A percentile compares a stretch with the other conserved stretches of the same genome.
phyloP scores from a whole-genome alignment of 345 rosid species.

The Salix udensis region DNA sequence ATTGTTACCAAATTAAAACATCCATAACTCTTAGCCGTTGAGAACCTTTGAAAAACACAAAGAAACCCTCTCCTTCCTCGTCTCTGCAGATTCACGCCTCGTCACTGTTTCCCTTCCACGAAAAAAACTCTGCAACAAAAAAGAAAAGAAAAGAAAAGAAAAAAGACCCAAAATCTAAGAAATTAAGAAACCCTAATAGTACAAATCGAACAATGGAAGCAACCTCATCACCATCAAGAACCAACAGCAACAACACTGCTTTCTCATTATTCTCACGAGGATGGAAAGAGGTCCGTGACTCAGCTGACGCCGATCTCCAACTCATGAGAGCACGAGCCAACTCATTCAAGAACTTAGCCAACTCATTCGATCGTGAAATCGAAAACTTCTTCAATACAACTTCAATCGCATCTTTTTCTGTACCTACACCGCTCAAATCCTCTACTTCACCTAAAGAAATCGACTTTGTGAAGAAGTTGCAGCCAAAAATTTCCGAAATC shows the following conservation, averaged over 20 bases:
- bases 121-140: not conserved
- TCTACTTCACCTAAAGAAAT: slow-evolving; percentile 51
- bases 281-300: slow-evolving; percentile 87
- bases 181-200: slow-evolving; percentile 16
- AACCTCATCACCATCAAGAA: slow-evolving; percentile 18
- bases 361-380: slow-evolving; percentile 76
- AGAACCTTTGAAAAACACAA: not conserved
- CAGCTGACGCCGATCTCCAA: slow-evolving; percentile 90
- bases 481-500: slow-evolving; percentile 83
- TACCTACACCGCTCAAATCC: slow-evolving; percentile 35
- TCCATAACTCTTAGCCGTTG: not conserved
- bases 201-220: slow-evolving; percentile 7
- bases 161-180: not conserved
- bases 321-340: slow-evolving; percentile 80
- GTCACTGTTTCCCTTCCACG: not conserved
- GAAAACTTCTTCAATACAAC: slow-evolving; percentile 80
- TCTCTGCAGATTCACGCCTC: not conserved
- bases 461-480: slow-evolving; percentile 78
- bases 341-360: slow-evolving; percentile 78
- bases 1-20: not conserved
- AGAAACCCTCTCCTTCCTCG: not conserved
- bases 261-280: slow-evolving; percentile 79
- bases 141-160: not conserved
- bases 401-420: slow-evolving; percentile 48
- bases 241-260: slow-evolving; percentile 47